These are phyloP conservation scores for Trichosporon coremiiforme DNA, from an alignment of 1,284 basidiomycete species.

Conservation along the genomic window DNA sequence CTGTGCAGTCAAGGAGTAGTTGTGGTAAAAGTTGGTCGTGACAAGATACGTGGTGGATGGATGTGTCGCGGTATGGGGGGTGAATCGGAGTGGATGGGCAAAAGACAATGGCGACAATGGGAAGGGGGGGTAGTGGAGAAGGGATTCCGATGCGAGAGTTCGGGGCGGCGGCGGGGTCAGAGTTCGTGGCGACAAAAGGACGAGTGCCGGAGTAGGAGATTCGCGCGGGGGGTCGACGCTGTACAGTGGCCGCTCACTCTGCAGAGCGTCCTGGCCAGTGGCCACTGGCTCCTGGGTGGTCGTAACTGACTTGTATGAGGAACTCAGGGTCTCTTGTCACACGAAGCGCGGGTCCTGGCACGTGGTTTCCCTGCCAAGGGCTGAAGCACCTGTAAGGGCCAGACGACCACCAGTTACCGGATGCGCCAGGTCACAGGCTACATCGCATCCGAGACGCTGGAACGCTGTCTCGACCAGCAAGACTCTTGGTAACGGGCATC, in stretches of 20 bases:
- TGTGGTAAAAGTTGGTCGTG: background rate
- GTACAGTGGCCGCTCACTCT: background rate
- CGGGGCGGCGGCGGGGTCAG: too few species aligned
- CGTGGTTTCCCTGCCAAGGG: background rate
- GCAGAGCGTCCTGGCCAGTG: background rate
- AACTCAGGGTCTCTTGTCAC: constrained; percentile 4
- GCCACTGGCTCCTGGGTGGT: background rate
- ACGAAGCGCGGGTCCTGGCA: constrained; percentile 7
- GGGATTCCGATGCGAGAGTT: background rate
- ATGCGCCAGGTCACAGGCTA: background rate
- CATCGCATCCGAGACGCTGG: background rate
- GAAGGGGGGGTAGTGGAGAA: too few species aligned
- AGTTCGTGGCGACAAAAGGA: background rate
- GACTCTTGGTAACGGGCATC: background rate
- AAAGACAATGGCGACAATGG: background rate
- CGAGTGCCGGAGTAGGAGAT: background rate
- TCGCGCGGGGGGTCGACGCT: background rate
- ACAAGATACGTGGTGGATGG: constrained; percentile 14
- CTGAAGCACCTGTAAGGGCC: background rate
- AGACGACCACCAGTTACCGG: background rate
- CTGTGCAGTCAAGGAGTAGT: constrained; percentile 5
- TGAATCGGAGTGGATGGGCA: constrained; percentile 3
- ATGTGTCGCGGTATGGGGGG: background rate
- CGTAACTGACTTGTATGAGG: constrained; percentile 7
- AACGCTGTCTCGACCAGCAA: background rate